Evolutionary conservation across 495 filamentous ascomycete species (phyloP).

Genomic region (Pseudomonodictys pantanalensis): DNA sequence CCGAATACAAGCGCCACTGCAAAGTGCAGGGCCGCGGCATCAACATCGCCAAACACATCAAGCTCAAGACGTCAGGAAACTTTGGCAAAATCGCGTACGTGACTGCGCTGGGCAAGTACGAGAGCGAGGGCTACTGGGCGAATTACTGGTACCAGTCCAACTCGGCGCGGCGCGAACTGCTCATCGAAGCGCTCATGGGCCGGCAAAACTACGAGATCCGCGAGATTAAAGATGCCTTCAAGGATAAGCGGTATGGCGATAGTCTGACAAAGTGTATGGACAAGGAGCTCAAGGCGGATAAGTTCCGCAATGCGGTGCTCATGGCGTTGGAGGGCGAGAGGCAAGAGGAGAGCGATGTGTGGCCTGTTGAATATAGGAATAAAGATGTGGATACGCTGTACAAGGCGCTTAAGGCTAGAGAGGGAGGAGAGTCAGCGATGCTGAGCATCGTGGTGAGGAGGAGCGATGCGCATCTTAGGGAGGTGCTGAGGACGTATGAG

Average conservation of each 20-base stretch:
- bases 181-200: slow-evolving; percentile 91
- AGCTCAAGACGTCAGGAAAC: slow-evolving; percentile 67
- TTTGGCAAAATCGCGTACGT: slow-evolving; percentile 90
- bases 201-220: slow-evolving; percentile 80
- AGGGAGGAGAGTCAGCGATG: slow-evolving; percentile 90
- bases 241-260: slow-evolving; percentile 87
- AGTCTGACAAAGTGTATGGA: slow-evolving; percentile 82
- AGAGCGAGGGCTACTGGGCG: slow-evolving; percentile 95
- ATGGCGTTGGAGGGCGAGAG: slow-evolving; percentile 75
- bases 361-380: slow-evolving; percentile 52
- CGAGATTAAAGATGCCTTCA: slow-evolving; percentile 90
- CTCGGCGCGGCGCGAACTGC: slow-evolving; percentile 53
- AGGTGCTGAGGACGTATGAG: slow-evolving; percentile 74
- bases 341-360: slow-evolving; percentile 69
- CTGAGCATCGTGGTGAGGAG: slow-evolving; percentile 77
- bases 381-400: slow-evolving; percentile 71
- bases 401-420: slow-evolving; percentile 64
- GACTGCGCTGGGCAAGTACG: slow-evolving; percentile 86
- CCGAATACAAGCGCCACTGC: slow-evolving; percentile 86
- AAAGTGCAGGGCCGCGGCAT: slow-evolving; percentile 67
- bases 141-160: slow-evolving; percentile 94
- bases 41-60: slow-evolving; percentile 95
- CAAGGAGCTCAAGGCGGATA: slow-evolving; percentile 86
- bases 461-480: slow-evolving; percentile 75
- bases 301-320: slow-evolving; percentile 84